Base-by-base conservation (phyloP, 2,329 filamentous ascomycete genomes). In the Aspergillus sp. region DNA sequence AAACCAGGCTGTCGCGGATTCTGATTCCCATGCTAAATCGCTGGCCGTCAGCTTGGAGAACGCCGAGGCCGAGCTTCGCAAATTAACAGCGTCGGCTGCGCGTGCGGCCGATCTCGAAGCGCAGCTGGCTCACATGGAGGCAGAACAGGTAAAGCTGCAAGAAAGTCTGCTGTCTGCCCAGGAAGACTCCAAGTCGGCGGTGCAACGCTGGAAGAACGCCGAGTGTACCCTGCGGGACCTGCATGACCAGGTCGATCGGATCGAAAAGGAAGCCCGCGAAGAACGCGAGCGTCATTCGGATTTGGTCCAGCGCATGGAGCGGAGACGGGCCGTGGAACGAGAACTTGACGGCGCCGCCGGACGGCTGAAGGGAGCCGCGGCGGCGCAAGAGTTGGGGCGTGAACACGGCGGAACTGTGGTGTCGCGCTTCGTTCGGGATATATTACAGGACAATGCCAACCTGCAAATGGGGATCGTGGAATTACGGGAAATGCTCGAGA, bases 381-480 rank as follows among this genome's bases (percentile, higher is more conserved):
- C 89, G 0, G 83, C 84, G 29, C 89, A 87, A 65, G 86, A 87
- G 2, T 78, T 90, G 46, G 83, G 82, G 3, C 82, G 84, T 3
- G 82, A 84, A 31, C 84, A 85, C 65, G 80, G 79, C 57, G 83
- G 85, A 10, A 86, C 82, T 59, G 91, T 96, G 42, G 91, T 98
- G n/a, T 93, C 91, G 20, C 91, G 96, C 71, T 98, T 99, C 68
- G 95, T 99, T 57, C 92, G 93, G 66, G 95, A 98, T 73, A 90
- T 99, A 57, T 81, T 99, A 18, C 89, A 96, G 69, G 95, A 99
- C 74, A 99, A 99, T 71, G 92, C 93, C 10, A 96, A 92, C 67
- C 80, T 99, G 49, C 95, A 99, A 74, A 84, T 95, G 63, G 92
- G 92, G 16, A 96, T 98, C 60, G 86, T 93, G 55, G 95, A 99